Evolutionary conservation across 2,329 filamentous ascomycete species (phyloP).

Genomic region (Dendrostoma leiphaemia): DNA sequence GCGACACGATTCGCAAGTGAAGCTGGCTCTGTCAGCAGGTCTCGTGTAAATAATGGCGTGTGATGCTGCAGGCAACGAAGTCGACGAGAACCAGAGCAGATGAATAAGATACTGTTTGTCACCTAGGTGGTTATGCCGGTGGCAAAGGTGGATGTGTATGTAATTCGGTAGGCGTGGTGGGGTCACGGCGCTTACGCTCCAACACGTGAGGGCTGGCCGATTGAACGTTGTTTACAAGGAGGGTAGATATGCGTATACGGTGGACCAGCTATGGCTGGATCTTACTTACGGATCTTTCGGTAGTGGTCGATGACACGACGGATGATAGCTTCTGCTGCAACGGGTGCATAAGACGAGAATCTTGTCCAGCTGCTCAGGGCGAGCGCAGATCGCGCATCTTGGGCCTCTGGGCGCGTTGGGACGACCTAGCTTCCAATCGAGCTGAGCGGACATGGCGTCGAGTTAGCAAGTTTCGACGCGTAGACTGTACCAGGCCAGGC

Average conservation of each 20-base stretch:
- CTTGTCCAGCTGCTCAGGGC: constrained; percentile 20
- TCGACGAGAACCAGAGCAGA: no score
- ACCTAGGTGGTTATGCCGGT: no score
- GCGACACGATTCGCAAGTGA: constrained; percentile 13
- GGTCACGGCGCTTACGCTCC: background rate
- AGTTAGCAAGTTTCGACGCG: constrained; percentile 12
- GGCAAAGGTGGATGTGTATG: no score
- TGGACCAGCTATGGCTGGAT: no score
- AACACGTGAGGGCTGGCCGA: background rate
- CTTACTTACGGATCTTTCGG: constrained; percentile 16
- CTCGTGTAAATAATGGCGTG: background rate
- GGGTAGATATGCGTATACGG: background rate
- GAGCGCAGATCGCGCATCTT: constrained; percentile 11
- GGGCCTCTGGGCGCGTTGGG: background rate
- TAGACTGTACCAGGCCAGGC: constrained; percentile 2
- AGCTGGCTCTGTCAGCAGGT: constrained; percentile 8
- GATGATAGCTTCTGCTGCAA: constrained; percentile 25
- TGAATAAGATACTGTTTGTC: no score
- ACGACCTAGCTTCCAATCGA: background rate
- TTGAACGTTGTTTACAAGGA: background rate
- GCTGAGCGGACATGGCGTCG: constrained; percentile 6
- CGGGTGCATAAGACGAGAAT: constrained; percentile 22
- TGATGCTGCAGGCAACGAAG: background rate
- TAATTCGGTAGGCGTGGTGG: no score
- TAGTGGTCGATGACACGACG: constrained; percentile 23